Evolutionary conservation across 1,139 yeast genomes (phyloP), one percentile per base, ranked within the genome.

Genomic region (Pichia sp.): DNA sequence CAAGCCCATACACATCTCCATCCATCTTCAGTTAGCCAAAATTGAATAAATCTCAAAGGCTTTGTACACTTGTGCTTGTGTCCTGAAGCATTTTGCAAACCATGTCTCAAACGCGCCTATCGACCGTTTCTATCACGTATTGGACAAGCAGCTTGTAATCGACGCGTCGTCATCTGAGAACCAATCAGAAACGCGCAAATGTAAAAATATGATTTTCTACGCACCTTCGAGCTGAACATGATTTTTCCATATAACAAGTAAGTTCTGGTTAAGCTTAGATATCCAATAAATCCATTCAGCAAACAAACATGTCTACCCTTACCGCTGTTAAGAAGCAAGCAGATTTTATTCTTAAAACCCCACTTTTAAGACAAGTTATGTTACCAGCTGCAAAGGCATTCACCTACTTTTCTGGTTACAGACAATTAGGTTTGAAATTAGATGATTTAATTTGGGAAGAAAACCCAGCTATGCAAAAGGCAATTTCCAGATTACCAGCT

Each of bases 371-470:
- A 56, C 79, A 81, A 64, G 65, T 88, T 53, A 72, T 85, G 53
- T 75, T 81, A 37, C 97, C 98, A 56, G 74, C 83, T 38, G 85
- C 97, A 45, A 77, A 81, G 64, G 69, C 77, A 54, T 88, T 83
- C 68, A 72, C 77, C 56, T 72, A 81, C 55, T 75, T 75, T 57
- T 76, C 95, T 49, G 97, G 97, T 49, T 88, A 90, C 84, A 85
- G 97, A 75, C 79, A 86, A 67, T 70, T 90, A 75, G 97, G 97
- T 43, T 77, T 88, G 60, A 86, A 77, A 67, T 79, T 81, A 63
- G 94, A 92, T 64, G 98, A 92, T 67, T 69, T 92, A 61, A 67
- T 92, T 54, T 68, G 77, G 53, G 98, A 92, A 71, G 98, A 92
- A 73, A 82, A 73, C 65, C 90, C 90, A 60, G 71, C 79, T 48